A percentile compares a stretch with the other conserved stretches of the same genome.
Conservation (phyloP, 2,329 filamentous ascomycete species). For the Phyllachora maydis region DNA sequence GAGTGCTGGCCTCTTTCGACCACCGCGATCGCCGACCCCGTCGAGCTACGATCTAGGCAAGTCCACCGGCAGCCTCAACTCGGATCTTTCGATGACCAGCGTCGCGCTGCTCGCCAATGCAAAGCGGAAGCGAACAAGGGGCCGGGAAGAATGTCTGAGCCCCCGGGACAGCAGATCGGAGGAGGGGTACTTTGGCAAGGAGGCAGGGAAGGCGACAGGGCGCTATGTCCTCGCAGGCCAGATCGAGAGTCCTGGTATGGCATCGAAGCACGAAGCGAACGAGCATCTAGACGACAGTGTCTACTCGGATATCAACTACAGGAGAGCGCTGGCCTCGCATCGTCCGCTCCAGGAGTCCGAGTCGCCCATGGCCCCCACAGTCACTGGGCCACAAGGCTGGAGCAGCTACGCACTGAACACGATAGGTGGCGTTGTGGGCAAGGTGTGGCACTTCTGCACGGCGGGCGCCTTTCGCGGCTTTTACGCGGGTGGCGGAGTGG, state of each 20-base stretch:
- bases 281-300: conserved; percentile 27
- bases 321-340: conserved; percentile 28
- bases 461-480: conserved; percentile 60
- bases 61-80: conserved; percentile 17
- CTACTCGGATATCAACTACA: conserved; percentile 35
- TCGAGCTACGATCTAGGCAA: conserved; percentile 11
- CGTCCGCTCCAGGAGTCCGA: conserved; percentile 16
- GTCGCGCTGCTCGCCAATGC: conserved; percentile 9
- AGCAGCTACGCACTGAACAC: conserved; percentile 36
- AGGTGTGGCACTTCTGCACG: conserved; percentile 71
- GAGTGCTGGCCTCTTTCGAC: conserved; percentile 12
- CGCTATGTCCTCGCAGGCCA: conserved; percentile 31
- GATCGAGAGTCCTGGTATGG: conserved; percentile 23
- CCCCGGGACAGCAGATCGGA: too few relatives aligned
- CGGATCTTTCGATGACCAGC: conserved; percentile 12
- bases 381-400: conserved; percentile 23
- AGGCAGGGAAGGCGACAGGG: too few relatives aligned
- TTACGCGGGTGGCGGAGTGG: conserved; percentile 61
- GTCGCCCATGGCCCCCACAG: conserved; percentile 10
- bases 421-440: conserved; percentile 49
- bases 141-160: too few relatives aligned
- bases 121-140: conserved; percentile 30
- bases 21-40: conserved; percentile 9
- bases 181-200: too few relatives aligned
- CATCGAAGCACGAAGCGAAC: conserved; percentile 9